These are phyloP conservation scores for Stromatinia cepivora DNA, from an alignment of 2,329 filamentous ascomycete species.

Conservation along the genomic window DNA sequence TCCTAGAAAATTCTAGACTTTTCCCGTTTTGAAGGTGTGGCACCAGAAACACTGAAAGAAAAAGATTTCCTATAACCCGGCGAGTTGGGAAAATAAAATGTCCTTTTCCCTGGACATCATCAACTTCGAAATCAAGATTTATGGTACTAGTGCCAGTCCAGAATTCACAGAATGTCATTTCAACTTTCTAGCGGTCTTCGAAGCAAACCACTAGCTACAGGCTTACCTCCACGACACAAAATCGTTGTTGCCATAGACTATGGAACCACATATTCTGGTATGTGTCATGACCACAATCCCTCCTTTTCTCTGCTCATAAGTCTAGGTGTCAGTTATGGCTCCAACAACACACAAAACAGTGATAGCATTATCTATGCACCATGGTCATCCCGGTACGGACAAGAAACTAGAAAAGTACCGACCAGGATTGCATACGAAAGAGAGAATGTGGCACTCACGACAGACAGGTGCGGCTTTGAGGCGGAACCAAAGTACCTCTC, in stretches of 20 bases:
- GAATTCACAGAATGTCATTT: neutral
- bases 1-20: neutral
- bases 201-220: neutral
- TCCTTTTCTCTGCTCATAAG: neutral
- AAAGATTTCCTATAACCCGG: neutral
- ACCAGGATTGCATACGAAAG: slow-evolving; percentile 29
- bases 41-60: neutral
- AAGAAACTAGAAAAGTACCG: slow-evolving; percentile 24
- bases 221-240: slow-evolving; percentile 22
- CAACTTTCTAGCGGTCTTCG: fast-evolving
- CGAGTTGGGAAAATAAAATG: neutral
- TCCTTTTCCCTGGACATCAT: neutral
- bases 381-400: slow-evolving; percentile 6
- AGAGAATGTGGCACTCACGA: slow-evolving; percentile 21
- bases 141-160: neutral
- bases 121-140: neutral
- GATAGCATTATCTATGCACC: slow-evolving; percentile 23
- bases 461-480: slow-evolving; percentile 30
- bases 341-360: slow-evolving; percentile 21
- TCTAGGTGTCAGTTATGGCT: slow-evolving; percentile 26
- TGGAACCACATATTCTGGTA: slow-evolving; percentile 36
- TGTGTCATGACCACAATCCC: neutral
- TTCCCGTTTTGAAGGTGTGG: neutral
- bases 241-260: slow-evolving; percentile 36
- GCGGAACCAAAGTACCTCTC: slow-evolving; percentile 28